Base-by-base conservation (phyloP, 2,329 filamentous ascomycete species). In the Apiospora koreana region DNA sequence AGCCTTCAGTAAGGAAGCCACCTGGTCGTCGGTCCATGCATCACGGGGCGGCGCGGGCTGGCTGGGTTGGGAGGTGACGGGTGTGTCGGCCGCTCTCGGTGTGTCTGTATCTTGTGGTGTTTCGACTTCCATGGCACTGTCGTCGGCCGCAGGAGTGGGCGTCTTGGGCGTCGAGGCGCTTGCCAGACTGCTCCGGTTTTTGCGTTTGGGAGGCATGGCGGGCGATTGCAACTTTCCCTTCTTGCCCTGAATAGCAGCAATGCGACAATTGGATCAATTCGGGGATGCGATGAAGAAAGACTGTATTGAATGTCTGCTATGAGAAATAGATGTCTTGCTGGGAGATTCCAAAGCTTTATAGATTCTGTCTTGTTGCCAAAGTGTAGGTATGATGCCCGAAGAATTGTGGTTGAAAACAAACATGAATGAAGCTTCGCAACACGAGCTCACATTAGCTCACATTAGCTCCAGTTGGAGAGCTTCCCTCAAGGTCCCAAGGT, bases 1-100 rank as follows among this genome's bases (percentile, higher is more conserved):
- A 68, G 91, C 94, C 79, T 98, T 98, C 83, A 97, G 94, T 0
- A 99, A 86, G 50, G 94, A 95, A 1, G 94, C 94, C 74, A 97
- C 92, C 81, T 99, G 96, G 78, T 98, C 95, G 77, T 97, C 95
- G 4, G 94, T 98, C 96, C 96, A 99, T 35, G 91, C 89, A 74
- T 95, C 93, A 70, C 89, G 88, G 66, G 81, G 80, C 66, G 81
- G 80, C 66, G 81, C 74, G 72, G 81, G 80, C 75, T 87, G 68
- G 81, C 69, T 76, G 45, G 75, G 75, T 64, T 77, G 80, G 75
- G 81, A 85, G 77, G 89, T 89, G 54, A 83, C 77, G 18, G 43
- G 69, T 42, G 67, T 64, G 9, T 64, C 48, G 14, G 80, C 81
- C 79, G 82, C 83, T 42, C 50, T 73, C 67, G 65, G 75, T 7